Evolutionary conservation across 2,329 filamentous ascomycete species (phyloP), one percentile per base, ranked within the genome.

Genomic region (Simplicillium sp.): DNA sequence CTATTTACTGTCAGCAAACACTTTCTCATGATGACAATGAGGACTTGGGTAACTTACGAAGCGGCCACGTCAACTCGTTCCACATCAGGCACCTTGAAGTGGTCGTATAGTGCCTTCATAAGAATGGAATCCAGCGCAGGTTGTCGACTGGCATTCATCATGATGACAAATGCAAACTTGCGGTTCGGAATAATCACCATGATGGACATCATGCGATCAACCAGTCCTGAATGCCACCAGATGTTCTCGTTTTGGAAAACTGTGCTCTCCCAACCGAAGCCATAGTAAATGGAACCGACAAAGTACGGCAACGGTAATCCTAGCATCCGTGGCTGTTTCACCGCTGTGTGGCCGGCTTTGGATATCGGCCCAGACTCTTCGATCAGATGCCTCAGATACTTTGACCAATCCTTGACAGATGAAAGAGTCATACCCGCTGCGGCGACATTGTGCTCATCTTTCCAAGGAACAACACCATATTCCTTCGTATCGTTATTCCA

Each of bases 401-500:
- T 53, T 7, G 61, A 54, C 47, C 64, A 67, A 43, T 67, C 64
- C 0, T 51, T 29, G 5, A 66, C 60, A 18, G 54, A 63, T 0
- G 57, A 64, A 29, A 66, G 57, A 16, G 70, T 58, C 13, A 57
- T 59, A 0, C 70, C 70, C 0, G 68, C 67, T 1, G 67, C 69
- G 29, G 60, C 59, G 5, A 52, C 54, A 36, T 54, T 54, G 1
- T 53, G 50, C 2, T 52, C 47, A 9, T 66, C 51, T 12, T 50
- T 47, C 25, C 45, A 48, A 2, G 51, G 47, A 8, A 60, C 44
- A 1, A 44, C 41, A 4, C 56, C 46, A 33, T 57, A 58, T 7
- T 37, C 36, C 0, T 47, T 50, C 2, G 48, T 53, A 4, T 50
- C 49, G 7, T 61, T 54, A 7, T 61, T 44, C 50, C 59, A 67